Evolutionary conservation across 768 basidiomycete species (phyloP), one percentile per base, ranked within the genome.

Genomic region (Pisolithus sp.): DNA sequence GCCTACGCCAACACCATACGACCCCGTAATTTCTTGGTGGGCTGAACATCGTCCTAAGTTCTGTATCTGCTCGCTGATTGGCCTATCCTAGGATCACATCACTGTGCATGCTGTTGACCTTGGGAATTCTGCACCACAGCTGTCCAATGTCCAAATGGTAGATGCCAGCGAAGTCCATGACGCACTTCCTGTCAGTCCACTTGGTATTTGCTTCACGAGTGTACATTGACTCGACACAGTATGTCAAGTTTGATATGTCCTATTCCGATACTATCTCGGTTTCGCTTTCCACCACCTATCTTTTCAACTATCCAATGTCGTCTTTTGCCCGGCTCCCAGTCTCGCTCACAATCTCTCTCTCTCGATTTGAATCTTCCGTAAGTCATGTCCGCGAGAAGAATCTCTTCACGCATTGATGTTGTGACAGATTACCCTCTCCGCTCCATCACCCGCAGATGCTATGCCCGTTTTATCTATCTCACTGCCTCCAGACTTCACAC

Each of bases 181-280:
- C n/a, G 36, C 53, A 41, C 57, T 58, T 13, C 67, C 66, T 9
- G 76, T 74, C 46, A 60, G 70, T 38, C 24, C 23, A 23, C 48
- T 39, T 20, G 13, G 18, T 36, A 21, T 15, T 20, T 41, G 24
- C 26, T 4, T 48, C 7, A 5, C 45, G 15, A 21, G 21, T 47
- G 37, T 47, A 48, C 52, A 52, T 49, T 68, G 34, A 61, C 57
- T n/a, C 49, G 48, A 40, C 40, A 39, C 60, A 94, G 90, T 79
- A 85, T 59, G 83, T 83, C 43, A 83, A 92, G 66, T 83, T 95
- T 47, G 90, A 92, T 59, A 72, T 94, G 61, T 78, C 81, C 48
- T 98, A 97, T 63, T 76, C 77, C 6, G 96, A 98, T 66, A 82
- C 82, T 7, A 59, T 93, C 39, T 90, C 93, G 3, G 72, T 97